phyloP scores from a whole-genome alignment of 2,329 filamentous ascomycete species.

The Hypocrella siamensis region DNA sequence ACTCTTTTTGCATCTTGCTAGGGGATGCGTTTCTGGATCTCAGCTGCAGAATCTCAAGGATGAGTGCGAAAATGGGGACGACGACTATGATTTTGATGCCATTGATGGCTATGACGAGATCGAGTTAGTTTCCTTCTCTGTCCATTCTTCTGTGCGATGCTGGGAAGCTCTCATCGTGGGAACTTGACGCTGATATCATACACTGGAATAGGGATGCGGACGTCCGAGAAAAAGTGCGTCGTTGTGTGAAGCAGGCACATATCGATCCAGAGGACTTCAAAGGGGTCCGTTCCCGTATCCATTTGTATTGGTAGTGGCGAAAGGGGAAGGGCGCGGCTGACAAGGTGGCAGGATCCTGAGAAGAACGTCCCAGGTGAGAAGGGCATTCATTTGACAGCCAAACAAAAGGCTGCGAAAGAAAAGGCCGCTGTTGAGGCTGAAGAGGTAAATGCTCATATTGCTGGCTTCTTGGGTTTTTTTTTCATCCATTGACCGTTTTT shows the following conservation, averaged over 20 bases:
- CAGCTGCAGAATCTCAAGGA: conserved; percentile 53
- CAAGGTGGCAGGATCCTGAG: conserved; percentile 46
- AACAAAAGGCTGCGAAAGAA: conserved; percentile 19
- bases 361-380: conserved; percentile 53
- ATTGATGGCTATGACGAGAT: conserved; percentile 77
- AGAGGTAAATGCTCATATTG: conserved; percentile 8
- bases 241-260: conserved; percentile 60
- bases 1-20: too few species aligned
- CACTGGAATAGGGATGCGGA: conserved; percentile 33
- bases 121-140: conserved; percentile 18
- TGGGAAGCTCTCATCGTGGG: too few species aligned
- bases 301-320: not conserved
- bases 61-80: conserved; percentile 28
- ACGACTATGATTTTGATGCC: conserved; percentile 41
- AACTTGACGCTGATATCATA: too few species aligned
- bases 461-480: too few species aligned
- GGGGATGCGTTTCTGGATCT: conserved; percentile 77
- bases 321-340: not conserved
- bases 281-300: conserved; percentile 45
- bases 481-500: not conserved
- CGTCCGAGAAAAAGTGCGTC: conserved; percentile 55
- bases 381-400: conserved; percentile 39
- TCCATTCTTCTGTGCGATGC: not conserved
- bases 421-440: conserved; percentile 13
- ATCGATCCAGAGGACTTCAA: conserved; percentile 80